Evolutionary conservation across 2,329 filamentous ascomycete genomes (phyloP), one percentile per base, ranked within the genome.

Genomic region (Intubia oerlemansii): DNA sequence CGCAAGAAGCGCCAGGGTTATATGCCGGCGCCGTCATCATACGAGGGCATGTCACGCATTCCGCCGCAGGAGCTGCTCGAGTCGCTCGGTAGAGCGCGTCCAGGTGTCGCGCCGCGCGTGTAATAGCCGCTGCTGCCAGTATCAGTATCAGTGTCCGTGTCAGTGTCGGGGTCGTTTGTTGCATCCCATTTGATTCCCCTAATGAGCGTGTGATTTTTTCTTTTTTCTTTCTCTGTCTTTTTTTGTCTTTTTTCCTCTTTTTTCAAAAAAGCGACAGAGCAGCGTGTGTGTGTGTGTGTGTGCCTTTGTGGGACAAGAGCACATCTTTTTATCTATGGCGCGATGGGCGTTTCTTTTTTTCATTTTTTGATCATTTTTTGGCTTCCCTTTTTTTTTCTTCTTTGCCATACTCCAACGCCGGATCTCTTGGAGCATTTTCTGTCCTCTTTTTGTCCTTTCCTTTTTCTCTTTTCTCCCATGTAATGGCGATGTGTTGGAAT

Each of bases 331-430:
- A 4, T 18, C 9, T 18, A n/a, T 28, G 19, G 8, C 8, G 19
- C n/a, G n/a, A 16, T 27, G 12, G 3, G 16, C 14, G 17, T 27
- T n/a, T 18, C 16, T 26, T 9, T 27, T 13, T 12, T 18, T 19
- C 10, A 18, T 11, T n/a, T 21, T 11, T 27, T 13, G n/a, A 12
- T 23, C n/a, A 8, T 11, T 23, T 23, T 12, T 4, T 23, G n/a
- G n/a, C n/a, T n/a, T n/a, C n/a, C n/a, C n/a, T n/a, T n/a, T n/a
- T n/a, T n/a, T n/a, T n/a, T n/a, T 93, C 81, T 47, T 93, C 84
- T 41, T 93, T 88, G 52, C 90, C 12, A 78, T 78, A 1, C 67
- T 62, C 4, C 85, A 84, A 29, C 65, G 73, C 75, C 92, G 77
- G 34, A 91, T 47, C 29, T 70, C 68, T 35, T 69, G 62, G 42